Conservation (phyloP, 2,329 filamentous ascomycete species). For the Microthyrium microscopicum region DNA sequence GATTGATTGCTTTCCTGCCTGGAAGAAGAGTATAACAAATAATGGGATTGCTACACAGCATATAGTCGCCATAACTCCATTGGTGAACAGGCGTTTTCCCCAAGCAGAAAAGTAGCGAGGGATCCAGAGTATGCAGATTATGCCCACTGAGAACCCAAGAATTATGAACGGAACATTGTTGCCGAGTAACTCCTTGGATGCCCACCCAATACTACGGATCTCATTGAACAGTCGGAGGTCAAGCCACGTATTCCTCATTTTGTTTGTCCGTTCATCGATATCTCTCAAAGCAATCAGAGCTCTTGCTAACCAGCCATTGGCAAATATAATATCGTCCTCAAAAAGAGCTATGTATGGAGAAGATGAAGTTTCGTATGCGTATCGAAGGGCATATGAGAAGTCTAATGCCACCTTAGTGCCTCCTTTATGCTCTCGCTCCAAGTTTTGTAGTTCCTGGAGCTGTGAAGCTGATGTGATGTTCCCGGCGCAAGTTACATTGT, state of each 20-base stretch:
- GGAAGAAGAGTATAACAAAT: not conserved
- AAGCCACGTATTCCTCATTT: not conserved
- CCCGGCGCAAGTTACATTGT: not conserved
- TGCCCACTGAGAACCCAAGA: not conserved
- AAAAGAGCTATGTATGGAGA: not conserved
- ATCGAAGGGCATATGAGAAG: not conserved
- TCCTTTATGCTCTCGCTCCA: not conserved
- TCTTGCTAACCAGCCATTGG: not conserved
- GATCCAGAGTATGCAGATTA: not conserved
- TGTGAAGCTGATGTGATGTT: not conserved
- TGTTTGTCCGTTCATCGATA: not conserved
- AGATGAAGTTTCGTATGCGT: not conserved
- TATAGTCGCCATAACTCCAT: not conserved
- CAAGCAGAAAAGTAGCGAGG: not conserved
- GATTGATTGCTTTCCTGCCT: not conserved
- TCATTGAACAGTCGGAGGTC: not conserved
- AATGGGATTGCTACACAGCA: not conserved
- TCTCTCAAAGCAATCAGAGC: not conserved
- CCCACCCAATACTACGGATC: not conserved
- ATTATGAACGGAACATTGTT: not conserved
- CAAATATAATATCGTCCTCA: not conserved
- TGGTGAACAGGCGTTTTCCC: not conserved
- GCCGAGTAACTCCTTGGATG: not conserved
- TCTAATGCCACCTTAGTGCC: not conserved
- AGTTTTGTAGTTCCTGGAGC: not conserved